Conservation (phyloP, 1,139 yeast species). For the Blastobotrys illinoisensis region DNA sequence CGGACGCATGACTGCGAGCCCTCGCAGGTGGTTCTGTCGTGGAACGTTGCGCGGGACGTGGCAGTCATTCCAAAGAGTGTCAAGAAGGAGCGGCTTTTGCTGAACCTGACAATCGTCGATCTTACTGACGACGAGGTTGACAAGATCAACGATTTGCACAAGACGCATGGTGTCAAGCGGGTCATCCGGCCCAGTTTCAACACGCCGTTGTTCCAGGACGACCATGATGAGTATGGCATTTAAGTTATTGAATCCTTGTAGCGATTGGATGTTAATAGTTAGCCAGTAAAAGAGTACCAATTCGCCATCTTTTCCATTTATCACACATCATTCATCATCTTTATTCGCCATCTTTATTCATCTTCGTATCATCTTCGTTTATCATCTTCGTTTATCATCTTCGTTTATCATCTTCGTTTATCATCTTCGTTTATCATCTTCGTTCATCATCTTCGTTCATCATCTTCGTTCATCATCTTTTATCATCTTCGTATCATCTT, state of each 20-base stretch:
- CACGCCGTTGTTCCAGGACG: neutral
- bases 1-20: conserved; percentile 36
- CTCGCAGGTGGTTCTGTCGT: conserved; percentile 43
- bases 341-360: too few relatives aligned
- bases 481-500: too few relatives aligned
- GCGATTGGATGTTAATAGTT: neutral
- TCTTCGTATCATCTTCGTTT: too few relatives aligned
- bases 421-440: too few relatives aligned
- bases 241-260: neutral
- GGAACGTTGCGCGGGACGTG: conserved; percentile 33
- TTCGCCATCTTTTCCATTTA: too few relatives aligned
- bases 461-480: too few relatives aligned
- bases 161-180: conserved; percentile 3
- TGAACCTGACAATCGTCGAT: conserved; percentile 27
- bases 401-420: too few relatives aligned
- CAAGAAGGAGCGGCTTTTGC: conserved; percentile 56
- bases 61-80: conserved; percentile 57
- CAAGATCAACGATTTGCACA: conserved; percentile 9
- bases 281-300: neutral
- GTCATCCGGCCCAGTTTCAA: neutral
- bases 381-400: too few relatives aligned
- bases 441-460: too few relatives aligned
- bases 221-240: neutral
- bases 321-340: too few relatives aligned
- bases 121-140: conserved; percentile 16